Base-by-base conservation (phyloP, 495 filamentous ascomycete species). In the Penicillium daleae region DNA sequence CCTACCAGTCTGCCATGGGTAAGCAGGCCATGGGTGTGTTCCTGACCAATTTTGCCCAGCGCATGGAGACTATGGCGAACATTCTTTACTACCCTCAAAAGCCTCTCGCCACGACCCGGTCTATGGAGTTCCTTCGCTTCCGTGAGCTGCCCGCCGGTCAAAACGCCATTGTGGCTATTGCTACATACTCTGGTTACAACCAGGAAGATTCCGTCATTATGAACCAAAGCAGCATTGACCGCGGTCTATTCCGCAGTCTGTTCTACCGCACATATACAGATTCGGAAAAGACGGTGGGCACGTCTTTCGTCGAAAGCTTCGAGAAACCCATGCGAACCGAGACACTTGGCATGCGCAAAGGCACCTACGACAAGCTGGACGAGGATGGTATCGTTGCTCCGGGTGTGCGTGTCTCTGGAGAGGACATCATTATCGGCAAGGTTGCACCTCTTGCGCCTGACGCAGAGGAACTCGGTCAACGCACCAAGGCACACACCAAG, bases 151-250 rank as follows among this genome's bases (percentile, higher is more conserved):
- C 95, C 3, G 95, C 95, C 27, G 95, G 95, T 7, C 95, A 99
- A 77, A 99, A 99, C 68, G 95, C 95, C 22, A 98, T 99, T 68
- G 95, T 99, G 13, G 95, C 96, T 37, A 98, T 99, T 80, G 85
- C 91, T 49, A 93, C 90, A 74, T 99, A 98, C 78, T 97, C 92
- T 17, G 95, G 95, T n/a, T 99, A 98, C 83, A 98, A 99, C 74
- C 96, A 98, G 75, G 95, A 99, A 91, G 95, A 99, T 86, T 98
- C 95, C 24, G 95, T 99, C 56, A 96, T 99, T 66, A 97, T 99
- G 96, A 99, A 97, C 77, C 96, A 99, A 76, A 96, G 92, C 79
- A 95, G 92, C 66, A 98, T 98, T 68, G 95, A 99, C 69, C 90
- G 95, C 61, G 95, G 95, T 35, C 81, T 99, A 10, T 98, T 98